phyloP scores from a whole-genome alignment of 345 rosid species.

The Sisymbrium irio region DNA sequence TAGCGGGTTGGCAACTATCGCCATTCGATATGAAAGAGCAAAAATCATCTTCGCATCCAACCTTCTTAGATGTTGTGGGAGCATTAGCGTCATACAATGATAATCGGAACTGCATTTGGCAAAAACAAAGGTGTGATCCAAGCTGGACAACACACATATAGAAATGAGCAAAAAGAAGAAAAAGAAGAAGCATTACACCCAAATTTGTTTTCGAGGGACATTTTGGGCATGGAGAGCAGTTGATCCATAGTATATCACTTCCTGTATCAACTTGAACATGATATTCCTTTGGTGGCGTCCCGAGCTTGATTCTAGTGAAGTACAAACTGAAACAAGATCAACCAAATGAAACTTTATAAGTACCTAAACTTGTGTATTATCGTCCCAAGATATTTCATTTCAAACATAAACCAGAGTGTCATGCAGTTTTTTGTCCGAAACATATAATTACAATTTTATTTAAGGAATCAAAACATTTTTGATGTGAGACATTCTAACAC shows the following conservation, averaged over 20 bases:
- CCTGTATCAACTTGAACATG: constrained; percentile 93
- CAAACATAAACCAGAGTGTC: too few relatives aligned
- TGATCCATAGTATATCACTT: constrained; percentile 92
- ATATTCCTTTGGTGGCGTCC: constrained; percentile 69
- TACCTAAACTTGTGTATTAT: background rate
- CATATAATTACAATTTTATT: too few relatives aligned
- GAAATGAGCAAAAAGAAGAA: too few relatives aligned
- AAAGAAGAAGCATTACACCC: constrained; percentile 57
- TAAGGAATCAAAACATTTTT: too few relatives aligned
- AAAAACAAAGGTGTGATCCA: background rate
- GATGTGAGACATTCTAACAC: too few relatives aligned
- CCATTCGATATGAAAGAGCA: constrained; percentile 47
- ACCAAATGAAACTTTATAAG: constrained; percentile 27
- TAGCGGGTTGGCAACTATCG: constrained; percentile 49
- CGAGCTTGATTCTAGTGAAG: constrained; percentile 66
- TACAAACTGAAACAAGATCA: constrained; percentile 56
- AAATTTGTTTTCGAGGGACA: constrained; percentile 75
- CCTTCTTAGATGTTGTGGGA: constrained; percentile 44
- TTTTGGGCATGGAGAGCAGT: constrained; percentile 57
- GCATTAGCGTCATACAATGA: constrained; percentile 48
- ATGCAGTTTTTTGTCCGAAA: too few relatives aligned
- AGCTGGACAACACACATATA: too few relatives aligned
- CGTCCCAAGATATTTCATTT: background rate
- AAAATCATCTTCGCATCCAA: constrained; percentile 56
- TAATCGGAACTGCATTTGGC: constrained; percentile 50